phyloP scores from a whole-genome alignment of 139 green algal genomes.

The Pleodorina starrii region DNA sequence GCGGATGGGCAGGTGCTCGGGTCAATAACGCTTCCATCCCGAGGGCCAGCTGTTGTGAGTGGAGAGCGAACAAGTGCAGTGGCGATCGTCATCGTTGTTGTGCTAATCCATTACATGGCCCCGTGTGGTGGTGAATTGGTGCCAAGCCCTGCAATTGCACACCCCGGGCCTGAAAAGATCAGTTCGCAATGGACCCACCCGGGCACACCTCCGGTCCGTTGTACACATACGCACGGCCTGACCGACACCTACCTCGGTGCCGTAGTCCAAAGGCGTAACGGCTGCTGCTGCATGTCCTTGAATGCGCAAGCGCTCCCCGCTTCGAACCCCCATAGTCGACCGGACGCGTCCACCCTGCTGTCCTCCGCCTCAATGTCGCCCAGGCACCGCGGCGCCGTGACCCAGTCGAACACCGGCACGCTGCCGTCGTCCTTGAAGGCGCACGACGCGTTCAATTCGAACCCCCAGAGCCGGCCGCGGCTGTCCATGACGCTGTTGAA shows the following conservation, averaged over 20 bases:
- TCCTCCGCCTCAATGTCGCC: neutral
- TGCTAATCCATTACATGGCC: too few relatives aligned
- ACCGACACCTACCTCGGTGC: neutral
- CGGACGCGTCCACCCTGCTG: neutral
- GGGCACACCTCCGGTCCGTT: too few relatives aligned
- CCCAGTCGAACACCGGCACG: constrained; percentile 37
- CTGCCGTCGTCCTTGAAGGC: constrained; percentile 40
- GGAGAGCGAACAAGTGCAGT: too few relatives aligned
- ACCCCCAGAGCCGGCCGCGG: constrained; percentile 59
- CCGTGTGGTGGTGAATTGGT: too few relatives aligned
- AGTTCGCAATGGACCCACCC: too few relatives aligned
- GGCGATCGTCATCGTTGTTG: too few relatives aligned
- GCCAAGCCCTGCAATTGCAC: too few relatives aligned
- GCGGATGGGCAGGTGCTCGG: too few relatives aligned
- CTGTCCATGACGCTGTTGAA: constrained; percentile 49
- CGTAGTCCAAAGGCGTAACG: constrained; percentile 15
- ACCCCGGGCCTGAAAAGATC: too few relatives aligned
- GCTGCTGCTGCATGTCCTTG: constrained; percentile 38
- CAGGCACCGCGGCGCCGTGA: constrained; percentile 44
- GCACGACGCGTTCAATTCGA: constrained; percentile 41
- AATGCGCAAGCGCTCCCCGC: constrained; percentile 6
- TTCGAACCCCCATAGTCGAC: constrained; percentile 38
- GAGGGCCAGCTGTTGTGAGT: too few relatives aligned
- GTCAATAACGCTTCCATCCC: too few relatives aligned
- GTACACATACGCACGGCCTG: too few relatives aligned